Base-by-base conservation (phyloP, 495 filamentous ascomycete species). In the Penicillium diatomitis region DNA sequence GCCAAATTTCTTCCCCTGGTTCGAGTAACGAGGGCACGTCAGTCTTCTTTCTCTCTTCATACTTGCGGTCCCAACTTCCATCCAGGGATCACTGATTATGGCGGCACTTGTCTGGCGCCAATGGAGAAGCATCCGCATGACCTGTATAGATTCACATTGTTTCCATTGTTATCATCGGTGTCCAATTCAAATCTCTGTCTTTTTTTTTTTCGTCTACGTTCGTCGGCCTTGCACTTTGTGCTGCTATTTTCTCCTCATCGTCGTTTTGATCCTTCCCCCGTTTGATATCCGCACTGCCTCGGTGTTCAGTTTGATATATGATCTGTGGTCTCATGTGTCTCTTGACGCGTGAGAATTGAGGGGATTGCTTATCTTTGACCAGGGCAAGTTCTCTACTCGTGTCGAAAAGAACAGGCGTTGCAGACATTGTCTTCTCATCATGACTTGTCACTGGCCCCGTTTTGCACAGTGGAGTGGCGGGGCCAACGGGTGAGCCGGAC, bases 101-200 rank as follows among this genome's bases (percentile, higher is more conserved):
- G 57, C 57, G 56, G 53, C 60, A 61, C 59, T 69, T 65, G 55
- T 65, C 66, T 68, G 69, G 67, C 68, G 69, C 65, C 61, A 20
- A 64, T 63, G 65, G 65, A 67, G 62, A 58, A 58, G 55, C 52
- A 56, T 20, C 47, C 61, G 63, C 38, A 49, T 66, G 51, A 45
- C 52, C 48, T 74, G 71, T 74, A 74, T 74, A 74, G 71, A 74
- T 63, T 60, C 65, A 56, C 61, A 60, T 61, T 61, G 52, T 50
- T 46, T 60, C 61, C 20, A 59, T 49, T 31, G 54, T 60, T 59
- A 47, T 49, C 12, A 40, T 27, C 29, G 40, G 29, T 42, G 20
- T 20, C 20, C 20, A 20, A 20, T 42, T 31, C 40, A n/a, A n/a
- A n/a, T 32, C 40, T n/a, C 28, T n/a, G 29, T 42, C 40, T 33